phyloP scores from a whole-genome alignment of 2,329 filamentous ascomycete genomes.

The Ascochyta lentis region DNA sequence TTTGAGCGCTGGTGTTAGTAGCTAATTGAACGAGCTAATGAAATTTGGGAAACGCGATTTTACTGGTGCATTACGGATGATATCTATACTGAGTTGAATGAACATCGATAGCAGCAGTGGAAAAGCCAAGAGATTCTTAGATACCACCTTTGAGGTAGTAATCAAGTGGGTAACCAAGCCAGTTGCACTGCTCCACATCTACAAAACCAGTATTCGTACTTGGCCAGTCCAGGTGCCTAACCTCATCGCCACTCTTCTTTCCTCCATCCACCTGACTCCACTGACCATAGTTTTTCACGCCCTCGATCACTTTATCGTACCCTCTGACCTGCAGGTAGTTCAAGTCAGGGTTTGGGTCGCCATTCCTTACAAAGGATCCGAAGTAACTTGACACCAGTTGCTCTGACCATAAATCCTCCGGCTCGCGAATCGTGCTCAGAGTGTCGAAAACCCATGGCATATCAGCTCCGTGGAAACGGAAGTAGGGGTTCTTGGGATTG shows the following conservation, averaged over 20 bases:
- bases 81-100: too few species aligned
- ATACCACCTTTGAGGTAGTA: slow-evolving; percentile 43
- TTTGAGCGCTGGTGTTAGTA: too few species aligned
- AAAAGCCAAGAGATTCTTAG: neutral
- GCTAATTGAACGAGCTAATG: too few species aligned
- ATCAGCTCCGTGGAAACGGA: slow-evolving; percentile 65
- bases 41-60: too few species aligned
- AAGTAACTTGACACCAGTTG: slow-evolving; percentile 59
- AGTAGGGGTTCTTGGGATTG: slow-evolving; percentile 60
- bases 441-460: slow-evolving; percentile 61
- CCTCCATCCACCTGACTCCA: slow-evolving; percentile 43
- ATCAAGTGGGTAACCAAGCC: slow-evolving; percentile 42
- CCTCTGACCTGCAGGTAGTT: slow-evolving; percentile 56
- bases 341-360: slow-evolving; percentile 59
- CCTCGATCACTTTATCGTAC: slow-evolving; percentile 53
- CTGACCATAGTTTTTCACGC: slow-evolving; percentile 48
- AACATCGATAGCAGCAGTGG: too few species aligned
- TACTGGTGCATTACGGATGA: too few species aligned
- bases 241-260: slow-evolving; percentile 41
- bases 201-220: slow-evolving; percentile 53
- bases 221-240: slow-evolving; percentile 57
- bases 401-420: slow-evolving; percentile 55
- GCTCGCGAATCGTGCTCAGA: slow-evolving; percentile 57
- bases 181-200: slow-evolving; percentile 60
- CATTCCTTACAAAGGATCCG: slow-evolving; percentile 58